Conservation (phyloP, 495 filamentous ascomycete species). For the Aspergillus sclerotioniger region DNA sequence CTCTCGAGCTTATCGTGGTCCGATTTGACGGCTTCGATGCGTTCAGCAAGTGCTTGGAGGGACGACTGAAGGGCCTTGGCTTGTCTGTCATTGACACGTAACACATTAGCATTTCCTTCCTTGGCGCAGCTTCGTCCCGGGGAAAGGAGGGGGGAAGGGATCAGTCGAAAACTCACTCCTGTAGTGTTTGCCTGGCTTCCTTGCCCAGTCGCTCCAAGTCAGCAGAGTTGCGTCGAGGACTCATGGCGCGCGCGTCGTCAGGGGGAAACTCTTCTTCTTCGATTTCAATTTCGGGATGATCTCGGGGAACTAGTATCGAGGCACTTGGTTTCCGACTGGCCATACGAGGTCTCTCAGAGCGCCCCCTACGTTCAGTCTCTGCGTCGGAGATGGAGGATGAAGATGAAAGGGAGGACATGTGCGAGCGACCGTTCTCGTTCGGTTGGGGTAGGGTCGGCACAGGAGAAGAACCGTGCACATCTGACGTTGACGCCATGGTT, state of each 20-base stretch:
- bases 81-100: constrained; percentile 56
- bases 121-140: not conserved
- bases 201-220: constrained; percentile 82
- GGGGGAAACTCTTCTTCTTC: constrained; percentile 69
- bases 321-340: constrained; percentile 71
- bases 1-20: constrained; percentile 93
- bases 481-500: constrained; percentile 41
- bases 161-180: constrained; percentile 50
- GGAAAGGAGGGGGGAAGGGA: not conserved
- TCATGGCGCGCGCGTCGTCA: constrained; percentile 92
- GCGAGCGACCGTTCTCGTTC: constrained; percentile 42
- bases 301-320: constrained; percentile 76
- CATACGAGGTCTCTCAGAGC: constrained; percentile 51
- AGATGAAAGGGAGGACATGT: constrained; percentile 44
- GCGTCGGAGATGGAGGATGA: constrained; percentile 50
- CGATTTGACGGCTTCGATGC: constrained; percentile 88
- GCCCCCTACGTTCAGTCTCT: constrained; percentile 43
- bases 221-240: constrained; percentile 82
- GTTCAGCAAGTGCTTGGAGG: constrained; percentile 81
- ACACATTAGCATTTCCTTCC: not conserved
- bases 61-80: constrained; percentile 84
- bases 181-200: constrained; percentile 67
- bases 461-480: constrained; percentile 42
- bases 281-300: constrained; percentile 65
- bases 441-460: constrained; percentile 45